Evolutionary conservation across 345 rosid genomes (phyloP).

Genomic region (Brassica incana): DNA sequence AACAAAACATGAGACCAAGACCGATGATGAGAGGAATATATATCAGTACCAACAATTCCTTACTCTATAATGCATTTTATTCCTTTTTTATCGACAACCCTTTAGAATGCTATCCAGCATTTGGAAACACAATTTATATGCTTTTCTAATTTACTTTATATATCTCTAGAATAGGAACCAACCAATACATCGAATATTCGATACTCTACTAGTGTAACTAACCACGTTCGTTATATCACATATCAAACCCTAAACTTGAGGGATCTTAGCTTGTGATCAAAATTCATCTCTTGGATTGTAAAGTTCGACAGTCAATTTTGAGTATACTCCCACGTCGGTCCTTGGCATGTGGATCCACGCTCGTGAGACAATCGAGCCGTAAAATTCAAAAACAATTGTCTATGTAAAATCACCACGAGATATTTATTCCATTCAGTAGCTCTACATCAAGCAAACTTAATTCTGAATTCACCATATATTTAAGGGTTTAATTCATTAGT

Average conservation of each 20-base stretch:
- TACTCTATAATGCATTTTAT: conserved; percentile 11
- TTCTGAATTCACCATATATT: not conserved
- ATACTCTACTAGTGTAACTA: conserved; percentile 17
- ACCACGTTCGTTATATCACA: conserved; percentile 3
- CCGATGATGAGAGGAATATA: conserved; percentile 3
- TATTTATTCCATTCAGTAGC: not conserved
- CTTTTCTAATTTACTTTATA: conserved; percentile 1
- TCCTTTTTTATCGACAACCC: conserved; percentile 28
- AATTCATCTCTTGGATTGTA: not conserved
- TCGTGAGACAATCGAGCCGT: not conserved
- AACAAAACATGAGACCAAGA: not conserved
- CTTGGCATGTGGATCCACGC: not conserved
- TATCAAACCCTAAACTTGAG: not conserved
- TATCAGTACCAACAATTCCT: conserved; percentile 20
- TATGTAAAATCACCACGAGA: not conserved
- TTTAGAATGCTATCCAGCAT: conserved; percentile 34
- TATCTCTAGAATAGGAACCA: not conserved
- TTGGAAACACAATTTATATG: conserved; percentile 26
- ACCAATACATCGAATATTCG: conserved; percentile 16
- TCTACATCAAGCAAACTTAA: not conserved
- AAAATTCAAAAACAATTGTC: not conserved
- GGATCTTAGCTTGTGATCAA: not conserved
- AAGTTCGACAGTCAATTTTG: not conserved
- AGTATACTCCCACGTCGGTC: not conserved
- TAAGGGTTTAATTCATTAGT: not conserved